Conservation (phyloP, 805 yeast genomes). For the Candida silvatica region DNA sequence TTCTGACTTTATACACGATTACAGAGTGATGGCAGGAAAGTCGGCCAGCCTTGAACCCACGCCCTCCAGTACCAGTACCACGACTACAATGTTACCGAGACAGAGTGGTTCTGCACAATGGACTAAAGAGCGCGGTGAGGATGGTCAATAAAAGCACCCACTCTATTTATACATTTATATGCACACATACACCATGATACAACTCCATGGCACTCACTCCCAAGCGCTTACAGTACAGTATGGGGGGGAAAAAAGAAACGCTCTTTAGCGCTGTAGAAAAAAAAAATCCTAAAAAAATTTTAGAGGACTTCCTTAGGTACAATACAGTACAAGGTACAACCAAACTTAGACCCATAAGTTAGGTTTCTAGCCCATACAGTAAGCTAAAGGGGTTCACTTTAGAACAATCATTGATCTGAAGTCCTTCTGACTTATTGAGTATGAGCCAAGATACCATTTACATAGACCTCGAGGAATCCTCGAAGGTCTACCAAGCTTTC, state of each 20-base stretch:
- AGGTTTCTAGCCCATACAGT: too few species aligned
- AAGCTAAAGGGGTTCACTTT: too few species aligned
- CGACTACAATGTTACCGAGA: constrained; percentile 36
- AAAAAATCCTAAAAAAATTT: background rate
- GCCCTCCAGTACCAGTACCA: constrained; percentile 4
- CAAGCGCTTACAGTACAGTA: too few species aligned
- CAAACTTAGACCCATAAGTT: too few species aligned
- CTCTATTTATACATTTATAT: too few species aligned
- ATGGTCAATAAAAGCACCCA: constrained; percentile 40
- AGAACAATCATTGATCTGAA: too few species aligned
- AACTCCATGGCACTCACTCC: too few species aligned
- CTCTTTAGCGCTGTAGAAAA: background rate
- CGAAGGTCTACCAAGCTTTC: constrained; percentile 11
- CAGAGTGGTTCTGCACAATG: constrained; percentile 73
- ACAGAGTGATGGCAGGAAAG: background rate
- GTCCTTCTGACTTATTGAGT: too few species aligned
- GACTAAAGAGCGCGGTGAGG: constrained; percentile 76
- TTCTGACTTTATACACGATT: constrained; percentile 28
- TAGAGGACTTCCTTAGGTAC: background rate
- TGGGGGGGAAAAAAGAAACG: background rate
- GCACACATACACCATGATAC: too few species aligned
- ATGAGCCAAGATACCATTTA: constrained; percentile 11
- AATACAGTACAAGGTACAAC: too few species aligned
- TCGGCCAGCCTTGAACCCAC: constrained; percentile 1
- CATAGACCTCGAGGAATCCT: constrained; percentile 18